These are phyloP conservation scores for Cyclotella baltica DNA, from an alignment of 108 stramenopile genomes.

Conservation along the genomic window DNA sequence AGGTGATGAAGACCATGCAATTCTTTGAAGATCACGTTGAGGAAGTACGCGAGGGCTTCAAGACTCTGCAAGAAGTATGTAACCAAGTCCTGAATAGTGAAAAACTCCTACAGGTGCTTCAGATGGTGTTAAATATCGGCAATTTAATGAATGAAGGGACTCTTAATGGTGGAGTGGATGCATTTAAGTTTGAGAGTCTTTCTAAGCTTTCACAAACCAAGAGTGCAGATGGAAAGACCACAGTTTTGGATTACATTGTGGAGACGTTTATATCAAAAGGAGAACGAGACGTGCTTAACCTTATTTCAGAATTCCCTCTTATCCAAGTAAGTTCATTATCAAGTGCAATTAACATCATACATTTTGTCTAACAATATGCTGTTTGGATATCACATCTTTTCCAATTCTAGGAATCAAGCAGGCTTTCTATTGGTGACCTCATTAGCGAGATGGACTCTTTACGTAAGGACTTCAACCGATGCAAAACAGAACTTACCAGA, in stretches of 20 bases:
- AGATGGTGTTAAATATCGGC: slow-evolving; percentile 89
- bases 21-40: slow-evolving; percentile 69
- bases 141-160: slow-evolving; percentile 95
- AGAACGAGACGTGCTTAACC: slow-evolving; percentile 63
- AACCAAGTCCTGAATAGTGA: slow-evolving; percentile 79
- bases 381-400: neutral
- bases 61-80: slow-evolving; percentile 74
- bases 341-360: neutral
- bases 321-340: slow-evolving; percentile 57
- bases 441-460: slow-evolving; percentile 65
- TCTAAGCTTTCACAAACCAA: slow-evolving; percentile 93
- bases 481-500: slow-evolving; percentile 69
- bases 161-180: slow-evolving; percentile 79
- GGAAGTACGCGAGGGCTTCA: slow-evolving; percentile 62
- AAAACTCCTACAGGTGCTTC: slow-evolving; percentile 81
- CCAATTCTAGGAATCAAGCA: slow-evolving; percentile 55
- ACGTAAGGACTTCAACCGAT: slow-evolving; percentile 56
- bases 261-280: slow-evolving; percentile 76
- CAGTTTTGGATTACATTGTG: slow-evolving; percentile 94
- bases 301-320: slow-evolving; percentile 71
- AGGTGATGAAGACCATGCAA: slow-evolving; percentile 80
- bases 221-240: slow-evolving; percentile 92
- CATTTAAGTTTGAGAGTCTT: slow-evolving; percentile 95
- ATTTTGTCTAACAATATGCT: neutral
- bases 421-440: slow-evolving; percentile 73